phyloP scores from a whole-genome alignment of 768 basidiomycete species.

The Amylocystis lapponica region DNA sequence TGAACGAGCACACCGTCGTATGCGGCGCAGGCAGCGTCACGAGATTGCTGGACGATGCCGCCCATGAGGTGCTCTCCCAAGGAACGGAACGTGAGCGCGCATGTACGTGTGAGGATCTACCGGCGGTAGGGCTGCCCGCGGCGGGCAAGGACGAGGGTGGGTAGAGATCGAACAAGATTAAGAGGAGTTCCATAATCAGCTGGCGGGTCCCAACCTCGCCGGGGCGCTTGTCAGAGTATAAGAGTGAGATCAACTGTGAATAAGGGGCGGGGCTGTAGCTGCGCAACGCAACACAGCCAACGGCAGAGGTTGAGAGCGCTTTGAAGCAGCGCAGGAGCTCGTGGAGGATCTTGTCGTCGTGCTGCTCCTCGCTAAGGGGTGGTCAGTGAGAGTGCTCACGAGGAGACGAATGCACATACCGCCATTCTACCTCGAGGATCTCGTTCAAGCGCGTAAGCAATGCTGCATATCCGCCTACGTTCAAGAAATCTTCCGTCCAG shows the following conservation, averaged over 20 bases:
- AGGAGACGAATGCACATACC: conserved; percentile 46
- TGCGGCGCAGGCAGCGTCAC: conserved; percentile 71
- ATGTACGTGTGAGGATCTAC: no score
- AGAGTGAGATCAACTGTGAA: conserved; percentile 69
- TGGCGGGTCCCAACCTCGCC: conserved; percentile 89
- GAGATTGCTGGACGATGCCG: conserved; percentile 38
- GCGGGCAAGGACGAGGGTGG: conserved; percentile 65
- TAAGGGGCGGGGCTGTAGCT: conserved; percentile 87
- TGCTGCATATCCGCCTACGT: conserved; percentile 78
- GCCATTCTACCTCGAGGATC: conserved; percentile 94
- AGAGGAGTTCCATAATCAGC: conserved; percentile 82
- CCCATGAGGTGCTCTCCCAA: conserved; percentile 47
- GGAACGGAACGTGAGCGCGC: conserved; percentile 37
- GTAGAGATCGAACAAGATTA: conserved; percentile 87
- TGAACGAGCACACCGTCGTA: conserved; percentile 63
- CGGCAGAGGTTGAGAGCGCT: conserved; percentile 82
- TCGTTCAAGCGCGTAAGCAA: conserved; percentile 83
- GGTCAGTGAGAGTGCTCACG: background rate
- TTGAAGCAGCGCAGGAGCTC: conserved; percentile 93
- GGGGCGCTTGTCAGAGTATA: conserved; percentile 98
- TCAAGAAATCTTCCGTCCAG: conserved; percentile 87
- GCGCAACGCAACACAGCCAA: conserved; percentile 88
- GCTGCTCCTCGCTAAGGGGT: conserved; percentile 87
- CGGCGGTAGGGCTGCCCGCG: conserved; percentile 26
- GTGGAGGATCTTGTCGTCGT: conserved; percentile 91